Conservation (phyloP, 2,329 filamentous ascomycete genomes). For the Sarocladium oryzae region DNA sequence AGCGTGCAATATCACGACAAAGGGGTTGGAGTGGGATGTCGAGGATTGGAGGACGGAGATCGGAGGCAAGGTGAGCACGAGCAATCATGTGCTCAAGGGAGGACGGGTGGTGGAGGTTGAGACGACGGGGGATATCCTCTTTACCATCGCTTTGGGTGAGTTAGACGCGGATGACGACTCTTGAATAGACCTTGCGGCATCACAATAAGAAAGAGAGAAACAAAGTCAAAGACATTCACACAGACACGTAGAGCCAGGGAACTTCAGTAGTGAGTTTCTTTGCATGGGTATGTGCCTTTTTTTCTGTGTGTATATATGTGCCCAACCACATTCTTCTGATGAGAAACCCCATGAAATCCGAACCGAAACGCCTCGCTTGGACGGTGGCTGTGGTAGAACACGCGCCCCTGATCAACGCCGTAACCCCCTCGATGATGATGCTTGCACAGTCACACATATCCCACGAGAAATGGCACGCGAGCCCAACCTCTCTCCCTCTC, state of each 20-base stretch:
- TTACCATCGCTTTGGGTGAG: conserved; percentile 60
- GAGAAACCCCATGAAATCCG: too few species aligned
- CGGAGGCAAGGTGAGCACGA: conserved; percentile 69
- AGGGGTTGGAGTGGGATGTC: conserved; percentile 89
- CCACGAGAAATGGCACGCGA: neutral
- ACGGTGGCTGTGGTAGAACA: neutral
- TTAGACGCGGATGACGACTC: conserved; percentile 27
- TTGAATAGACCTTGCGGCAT: neutral
- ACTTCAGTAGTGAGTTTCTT: neutral
- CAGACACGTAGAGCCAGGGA: too few species aligned
- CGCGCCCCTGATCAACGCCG: neutral
- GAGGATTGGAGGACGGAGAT: conserved; percentile 71
- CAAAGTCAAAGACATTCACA: too few species aligned
- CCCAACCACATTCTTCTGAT: neutral
- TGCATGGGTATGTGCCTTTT: neutral
- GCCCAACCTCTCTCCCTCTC: too few species aligned
- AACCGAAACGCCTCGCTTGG: conserved; percentile 8
- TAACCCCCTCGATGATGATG: neutral
- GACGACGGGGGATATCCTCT: conserved; percentile 60
- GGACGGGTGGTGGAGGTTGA: conserved; percentile 56
- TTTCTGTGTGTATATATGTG: neutral
- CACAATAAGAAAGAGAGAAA: too few species aligned
- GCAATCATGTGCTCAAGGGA: conserved; percentile 63
- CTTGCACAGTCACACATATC: neutral
- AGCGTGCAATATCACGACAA: conserved; percentile 70